These are phyloP conservation scores for Yarrowia phangngaensis DNA, from an alignment of 805 yeast species.

Conservation along the genomic window DNA sequence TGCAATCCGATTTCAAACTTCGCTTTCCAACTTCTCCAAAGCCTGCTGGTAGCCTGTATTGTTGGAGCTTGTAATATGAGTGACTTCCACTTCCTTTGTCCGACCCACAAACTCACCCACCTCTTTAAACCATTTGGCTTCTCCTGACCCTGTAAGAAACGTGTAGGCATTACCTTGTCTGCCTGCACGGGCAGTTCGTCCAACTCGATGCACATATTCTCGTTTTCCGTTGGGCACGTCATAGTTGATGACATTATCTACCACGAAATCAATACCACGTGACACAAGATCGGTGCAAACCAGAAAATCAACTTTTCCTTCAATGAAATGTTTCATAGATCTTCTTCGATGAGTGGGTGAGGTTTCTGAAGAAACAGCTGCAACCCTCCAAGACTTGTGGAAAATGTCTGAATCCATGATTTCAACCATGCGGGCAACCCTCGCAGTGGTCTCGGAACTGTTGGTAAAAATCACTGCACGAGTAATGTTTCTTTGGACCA, in stretches of 20 bases:
- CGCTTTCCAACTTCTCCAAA: constrained; percentile 45
- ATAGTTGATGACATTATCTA: constrained; percentile 78
- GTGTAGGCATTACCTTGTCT: constrained; percentile 70
- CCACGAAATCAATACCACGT: constrained; percentile 85
- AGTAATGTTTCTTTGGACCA: constrained; percentile 40
- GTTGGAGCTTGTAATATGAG: constrained; percentile 29
- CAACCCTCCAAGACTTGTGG: constrained; percentile 26
- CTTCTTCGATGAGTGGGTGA: constrained; percentile 48
- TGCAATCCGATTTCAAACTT: no score
- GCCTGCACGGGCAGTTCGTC: constrained; percentile 95
- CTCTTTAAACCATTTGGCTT: constrained; percentile 48
- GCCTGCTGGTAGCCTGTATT: constrained; percentile 46
- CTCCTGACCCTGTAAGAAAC: constrained; percentile 73
- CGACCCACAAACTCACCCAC: constrained; percentile 38
- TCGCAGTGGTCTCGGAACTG: constrained; percentile 82
- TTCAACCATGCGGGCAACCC: constrained; percentile 60
- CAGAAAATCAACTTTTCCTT: constrained; percentile 50
- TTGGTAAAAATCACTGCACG: constrained; percentile 58
- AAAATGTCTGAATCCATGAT: constrained; percentile 41
- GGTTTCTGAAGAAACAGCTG: constrained; percentile 39
- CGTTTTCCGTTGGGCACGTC: constrained; percentile 84
- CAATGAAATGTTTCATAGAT: constrained; percentile 56
- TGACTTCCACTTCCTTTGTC: constrained; percentile 33
- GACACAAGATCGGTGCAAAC: constrained; percentile 86
- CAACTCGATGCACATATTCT: constrained; percentile 93